Conservation (phyloP, 1,284 basidiomycete genomes). For the Marasmius oreades region DNA sequence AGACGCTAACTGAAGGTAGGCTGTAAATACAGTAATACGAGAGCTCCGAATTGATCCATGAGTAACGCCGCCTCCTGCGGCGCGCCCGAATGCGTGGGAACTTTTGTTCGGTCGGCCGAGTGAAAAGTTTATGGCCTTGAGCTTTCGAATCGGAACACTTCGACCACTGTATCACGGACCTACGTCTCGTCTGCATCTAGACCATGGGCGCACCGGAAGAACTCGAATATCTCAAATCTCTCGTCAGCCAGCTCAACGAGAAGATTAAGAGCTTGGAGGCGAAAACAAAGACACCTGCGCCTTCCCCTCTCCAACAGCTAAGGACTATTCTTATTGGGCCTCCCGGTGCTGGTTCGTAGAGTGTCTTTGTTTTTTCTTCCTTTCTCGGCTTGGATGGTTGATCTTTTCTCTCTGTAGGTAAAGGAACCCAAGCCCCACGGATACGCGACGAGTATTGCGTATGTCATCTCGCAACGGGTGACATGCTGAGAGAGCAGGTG, state of each 20-base stretch:
- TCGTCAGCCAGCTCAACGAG: conserved; percentile 78
- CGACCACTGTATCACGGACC: background rate
- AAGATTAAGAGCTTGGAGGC: conserved; percentile 76
- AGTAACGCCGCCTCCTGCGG: too few species aligned
- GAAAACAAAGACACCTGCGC: conserved; percentile 46
- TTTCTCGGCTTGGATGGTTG: conserved; percentile 3
- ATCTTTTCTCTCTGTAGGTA: conserved; percentile 52
- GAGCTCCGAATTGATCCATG: too few species aligned
- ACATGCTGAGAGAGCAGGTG: conserved; percentile 97
- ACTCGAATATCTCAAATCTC: conserved; percentile 86
- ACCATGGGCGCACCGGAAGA: conserved; percentile 33
- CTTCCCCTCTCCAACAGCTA: conserved; percentile 68
- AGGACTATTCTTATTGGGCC: conserved; percentile 94
- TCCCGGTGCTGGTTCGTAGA: conserved; percentile 86
- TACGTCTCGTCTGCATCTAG: background rate
- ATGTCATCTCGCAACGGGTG: conserved; percentile 97
- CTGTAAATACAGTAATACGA: too few species aligned
- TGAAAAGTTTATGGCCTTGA: background rate
- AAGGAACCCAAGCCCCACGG: conserved; percentile 96
- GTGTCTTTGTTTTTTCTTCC: background rate
- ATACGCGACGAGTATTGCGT: conserved; percentile 93
- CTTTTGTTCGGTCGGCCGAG: background rate
- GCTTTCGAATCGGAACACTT: background rate
- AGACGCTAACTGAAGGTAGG: too few species aligned
- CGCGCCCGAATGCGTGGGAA: too few species aligned